These are phyloP conservation scores for Albugo candida DNA, from an alignment of 352 stramenopile species.

Conservation along the genomic window DNA sequence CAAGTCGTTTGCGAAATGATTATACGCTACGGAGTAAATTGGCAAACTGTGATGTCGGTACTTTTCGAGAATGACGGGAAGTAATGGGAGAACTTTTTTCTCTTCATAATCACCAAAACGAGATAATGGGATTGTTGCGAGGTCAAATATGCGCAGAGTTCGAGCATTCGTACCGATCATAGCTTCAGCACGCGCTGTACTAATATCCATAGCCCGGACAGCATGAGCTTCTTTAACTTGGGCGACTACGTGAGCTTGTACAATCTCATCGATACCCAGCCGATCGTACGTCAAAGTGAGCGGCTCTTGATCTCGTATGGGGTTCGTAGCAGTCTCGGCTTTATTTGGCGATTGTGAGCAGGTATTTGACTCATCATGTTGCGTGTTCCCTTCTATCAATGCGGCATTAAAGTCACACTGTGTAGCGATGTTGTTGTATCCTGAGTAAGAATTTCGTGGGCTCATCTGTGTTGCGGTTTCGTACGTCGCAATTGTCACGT, in stretches of 20 bases:
- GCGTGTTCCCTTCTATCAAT: no score
- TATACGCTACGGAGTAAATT: conserved; percentile 36
- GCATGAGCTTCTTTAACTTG: conserved; percentile 33
- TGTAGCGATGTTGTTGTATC: no score
- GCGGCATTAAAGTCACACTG: no score
- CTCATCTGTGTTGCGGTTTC: no score
- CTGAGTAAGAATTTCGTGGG: no score
- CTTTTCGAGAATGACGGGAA: conserved; percentile 27
- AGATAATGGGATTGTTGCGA: not conserved
- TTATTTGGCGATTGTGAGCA: no score
- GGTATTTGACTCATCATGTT: no score
- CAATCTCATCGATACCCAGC: conserved; percentile 19
- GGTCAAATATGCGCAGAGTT: conserved; percentile 28
- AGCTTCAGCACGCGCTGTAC: conserved; percentile 17
- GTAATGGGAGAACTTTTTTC: conserved; percentile 13
- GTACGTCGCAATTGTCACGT: no score
- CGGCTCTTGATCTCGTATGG: no score
- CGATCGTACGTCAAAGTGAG: conserved; percentile 11
- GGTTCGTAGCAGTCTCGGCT: no score
- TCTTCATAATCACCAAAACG: conserved; percentile 5
- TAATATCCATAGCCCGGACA: conserved; percentile 27
- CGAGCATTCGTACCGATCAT: conserved; percentile 42
- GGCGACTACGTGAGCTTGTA: conserved; percentile 25
- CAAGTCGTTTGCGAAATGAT: conserved; percentile 4
- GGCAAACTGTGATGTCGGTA: conserved; percentile 38